Conservation (phyloP, 148 eudicot species). For the Silene latifolia region DNA sequence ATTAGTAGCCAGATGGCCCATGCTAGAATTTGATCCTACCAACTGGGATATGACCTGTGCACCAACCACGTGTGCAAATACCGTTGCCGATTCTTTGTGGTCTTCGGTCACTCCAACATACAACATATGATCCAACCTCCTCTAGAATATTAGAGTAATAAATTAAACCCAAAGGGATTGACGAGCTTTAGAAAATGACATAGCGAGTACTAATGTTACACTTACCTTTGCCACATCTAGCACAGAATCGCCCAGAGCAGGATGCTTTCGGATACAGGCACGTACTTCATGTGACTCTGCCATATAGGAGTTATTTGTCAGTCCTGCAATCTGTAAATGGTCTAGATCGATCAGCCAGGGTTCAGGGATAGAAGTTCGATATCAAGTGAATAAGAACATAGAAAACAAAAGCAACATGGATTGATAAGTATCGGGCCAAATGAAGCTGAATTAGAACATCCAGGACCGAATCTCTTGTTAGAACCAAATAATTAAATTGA, state of each 20-base stretch:
- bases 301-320: constrained; percentile 80
- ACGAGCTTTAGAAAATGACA: neutral
- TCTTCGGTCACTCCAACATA: constrained; percentile 93
- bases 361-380: neutral
- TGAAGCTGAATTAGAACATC: neutral
- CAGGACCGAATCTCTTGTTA: neutral
- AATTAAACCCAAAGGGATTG: neutral
- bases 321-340: constrained; percentile 69
- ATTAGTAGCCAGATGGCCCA: constrained; percentile 28
- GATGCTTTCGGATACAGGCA: constrained; percentile 67
- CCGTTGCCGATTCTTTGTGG: constrained; percentile 79
- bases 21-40: constrained; percentile 38
- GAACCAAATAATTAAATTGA: neutral
- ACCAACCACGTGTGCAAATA: constrained; percentile 88
- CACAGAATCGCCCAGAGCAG: constrained; percentile 64
- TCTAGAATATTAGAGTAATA: constrained; percentile 50
- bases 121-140: constrained; percentile 87
- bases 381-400: constrained; percentile 7
- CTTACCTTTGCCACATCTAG: constrained; percentile 90
- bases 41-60: constrained; percentile 79
- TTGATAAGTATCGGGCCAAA: neutral
- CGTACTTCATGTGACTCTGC: constrained; percentile 78
- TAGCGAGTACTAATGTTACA: neutral
- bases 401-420: constrained; percentile 1
- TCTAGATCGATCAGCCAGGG: constrained; percentile 3